Percentiles rank a stretch among this genome's conserved stretches.
These are phyloP conservation scores for Parietichytrium sp. DNA, from an alignment of 108 stramenopile genomes.

Conservation along the genomic window DNA sequence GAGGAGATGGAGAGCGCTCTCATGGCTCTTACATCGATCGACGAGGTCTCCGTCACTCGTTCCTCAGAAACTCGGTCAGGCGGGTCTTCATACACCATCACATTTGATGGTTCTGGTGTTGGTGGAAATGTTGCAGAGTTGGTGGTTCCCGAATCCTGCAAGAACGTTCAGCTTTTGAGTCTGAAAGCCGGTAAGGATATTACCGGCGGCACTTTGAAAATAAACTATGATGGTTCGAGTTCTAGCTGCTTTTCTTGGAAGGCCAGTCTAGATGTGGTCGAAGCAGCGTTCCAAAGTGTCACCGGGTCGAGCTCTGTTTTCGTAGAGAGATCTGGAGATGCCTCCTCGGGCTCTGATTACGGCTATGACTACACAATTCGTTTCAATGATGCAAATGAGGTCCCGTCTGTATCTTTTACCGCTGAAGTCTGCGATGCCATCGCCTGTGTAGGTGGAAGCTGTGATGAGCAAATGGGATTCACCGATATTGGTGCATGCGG, in stretches of 20 bases:
- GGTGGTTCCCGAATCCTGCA: background rate
- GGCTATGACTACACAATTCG: background rate
- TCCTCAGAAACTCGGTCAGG: slow-evolving; percentile 59
- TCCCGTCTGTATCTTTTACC: background rate
- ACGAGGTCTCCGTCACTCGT: slow-evolving; percentile 59
- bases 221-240: background rate
- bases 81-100: slow-evolving; percentile 67
- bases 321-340: background rate
- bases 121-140: slow-evolving; percentile 64
- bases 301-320: background rate
- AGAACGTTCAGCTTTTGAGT: background rate
- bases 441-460: background rate
- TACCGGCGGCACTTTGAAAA: background rate
- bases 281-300: background rate
- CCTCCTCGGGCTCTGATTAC: background rate
- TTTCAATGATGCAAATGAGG: background rate
- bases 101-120: slow-evolving; percentile 61
- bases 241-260: background rate
- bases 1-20: background rate
- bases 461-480: background rate
- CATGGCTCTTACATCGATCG: background rate
- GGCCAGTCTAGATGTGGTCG: background rate
- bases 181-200: background rate
- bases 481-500: background rate
- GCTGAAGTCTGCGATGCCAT: background rate